Conservation (phyloP, 2,329 filamentous ascomycete genomes). For the Hypoxylon sp. region DNA sequence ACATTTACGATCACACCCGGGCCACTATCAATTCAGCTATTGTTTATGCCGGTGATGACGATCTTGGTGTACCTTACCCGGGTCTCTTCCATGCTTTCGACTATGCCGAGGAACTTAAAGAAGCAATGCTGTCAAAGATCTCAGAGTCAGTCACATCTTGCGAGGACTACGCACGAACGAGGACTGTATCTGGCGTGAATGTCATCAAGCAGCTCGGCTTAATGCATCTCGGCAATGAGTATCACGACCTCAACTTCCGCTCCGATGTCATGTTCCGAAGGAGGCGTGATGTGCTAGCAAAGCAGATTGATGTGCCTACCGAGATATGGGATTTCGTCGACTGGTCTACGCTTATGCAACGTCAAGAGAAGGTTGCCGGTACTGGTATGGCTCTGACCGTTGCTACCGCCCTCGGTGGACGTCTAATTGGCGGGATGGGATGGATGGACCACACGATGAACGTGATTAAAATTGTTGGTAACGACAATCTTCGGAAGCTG, state of each 20-base stretch:
- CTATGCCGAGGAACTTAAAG: slow-evolving; percentile 93
- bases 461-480: slow-evolving; percentile 83
- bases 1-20: slow-evolving; percentile 88
- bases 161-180: slow-evolving; percentile 86
- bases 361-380: slow-evolving; percentile 94
- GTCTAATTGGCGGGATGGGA: slow-evolving; percentile 84
- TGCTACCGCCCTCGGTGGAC: slow-evolving; percentile 85
- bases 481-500: slow-evolving; percentile 83
- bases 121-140: slow-evolving; percentile 91
- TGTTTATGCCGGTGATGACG: slow-evolving; percentile 78
- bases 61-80: slow-evolving; percentile 88
- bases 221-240: slow-evolving; percentile 88
- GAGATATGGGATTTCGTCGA: slow-evolving; percentile 97
- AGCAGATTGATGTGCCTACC: slow-evolving; percentile 88
- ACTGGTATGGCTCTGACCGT: slow-evolving; percentile 96
- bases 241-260: slow-evolving; percentile 87
- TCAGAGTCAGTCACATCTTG: slow-evolving; percentile 82
- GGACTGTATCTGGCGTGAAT: slow-evolving; percentile 85
- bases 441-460: slow-evolving; percentile 92
- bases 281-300: slow-evolving; percentile 83
- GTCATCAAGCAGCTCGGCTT: slow-evolving; percentile 91
- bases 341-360: slow-evolving; percentile 82
- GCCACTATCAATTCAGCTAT: slow-evolving; percentile 83
- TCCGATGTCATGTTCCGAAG: slow-evolving; percentile 95
- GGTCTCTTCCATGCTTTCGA: slow-evolving; percentile 88